Evolutionary conservation across 2,329 filamentous ascomycete species (phyloP), one percentile per base, ranked within the genome.

Genomic region (Penicillium brasilianum): DNA sequence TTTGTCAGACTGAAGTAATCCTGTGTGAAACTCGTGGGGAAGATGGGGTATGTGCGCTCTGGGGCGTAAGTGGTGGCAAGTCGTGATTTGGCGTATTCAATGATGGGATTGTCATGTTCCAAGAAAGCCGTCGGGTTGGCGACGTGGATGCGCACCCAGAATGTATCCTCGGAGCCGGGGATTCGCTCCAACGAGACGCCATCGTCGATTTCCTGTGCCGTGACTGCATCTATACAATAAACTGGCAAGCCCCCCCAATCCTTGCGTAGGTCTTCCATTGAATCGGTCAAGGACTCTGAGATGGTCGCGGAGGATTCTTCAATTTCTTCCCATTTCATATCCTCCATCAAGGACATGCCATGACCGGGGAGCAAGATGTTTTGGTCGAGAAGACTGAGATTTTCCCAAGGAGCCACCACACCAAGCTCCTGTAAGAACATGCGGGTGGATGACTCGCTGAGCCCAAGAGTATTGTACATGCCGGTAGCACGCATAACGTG

Each of bases 91-190:
- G 87, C 86, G 70, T 86, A 82, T 65, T 84, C 80, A 18, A 84
- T 80, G 34, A 87, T 72, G 2, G 79, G 72, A 59, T 84, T 78
- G 8, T 84, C 77, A 30, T 79, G 80, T 10, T 78, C 69, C 62
- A 89, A 81, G 68, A 87, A 88, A 4, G 87, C 86, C 1, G 87
- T 86, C 1, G 86, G 87, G 62, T 89, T 88, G 0, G 87, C 86
- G 53, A 89, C 79, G 71, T 89, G 87, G 7, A 87, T 75, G 66
- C 85, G 87, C 13, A 88, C 72, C 87, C 87, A 89, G 64, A 81
- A 83, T 20, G 80, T 76, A 25, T 78, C 74, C 1, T 76, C 69
- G 2, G 75, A 75, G 6, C 76, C 82, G 9, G 77, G 71, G 34
- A 84, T 73, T 20, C 72, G 74, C 68, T 87, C 84, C 16, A 89